Conservation (phyloP, 345 rosid genomes). For the Noccaea bulbosa region DNA sequence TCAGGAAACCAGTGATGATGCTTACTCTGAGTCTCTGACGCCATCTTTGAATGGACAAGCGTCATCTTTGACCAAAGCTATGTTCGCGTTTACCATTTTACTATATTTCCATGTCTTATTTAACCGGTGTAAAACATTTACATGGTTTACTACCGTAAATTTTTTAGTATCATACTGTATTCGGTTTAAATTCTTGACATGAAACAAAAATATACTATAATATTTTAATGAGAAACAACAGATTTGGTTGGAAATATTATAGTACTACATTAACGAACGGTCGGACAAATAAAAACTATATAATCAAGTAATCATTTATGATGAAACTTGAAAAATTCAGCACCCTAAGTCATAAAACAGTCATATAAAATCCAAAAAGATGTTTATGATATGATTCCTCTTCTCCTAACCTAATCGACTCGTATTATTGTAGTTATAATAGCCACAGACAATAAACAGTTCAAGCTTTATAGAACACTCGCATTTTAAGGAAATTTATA, state of each 20-base stretch:
- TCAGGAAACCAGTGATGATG: constrained; percentile 20
- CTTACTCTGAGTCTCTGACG: constrained; percentile 15
- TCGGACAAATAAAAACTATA: background rate
- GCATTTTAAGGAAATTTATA: background rate
- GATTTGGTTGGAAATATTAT: background rate
- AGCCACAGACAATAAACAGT: constrained; percentile 32
- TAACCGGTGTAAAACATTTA: background rate
- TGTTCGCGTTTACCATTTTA: background rate
- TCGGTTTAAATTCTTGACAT: background rate
- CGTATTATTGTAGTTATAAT: background rate
- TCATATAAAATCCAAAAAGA: background rate
- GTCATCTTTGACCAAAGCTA: constrained; percentile 39
- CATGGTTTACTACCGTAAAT: background rate
- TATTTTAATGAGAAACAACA: background rate
- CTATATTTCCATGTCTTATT: background rate
- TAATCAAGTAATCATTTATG: background rate
- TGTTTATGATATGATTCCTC: too few species aligned
- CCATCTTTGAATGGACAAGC: constrained; percentile 7
- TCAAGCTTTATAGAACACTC: constrained; percentile 2
- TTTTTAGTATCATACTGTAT: background rate
- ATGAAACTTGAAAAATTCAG: background rate
- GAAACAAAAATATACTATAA: background rate
- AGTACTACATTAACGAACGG: background rate
- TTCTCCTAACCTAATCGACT: too few species aligned
- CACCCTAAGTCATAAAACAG: background rate